These are phyloP conservation scores for Saccharomycopsis sp. DNA, from an alignment of 805 yeast species.

Conservation along the genomic window DNA sequence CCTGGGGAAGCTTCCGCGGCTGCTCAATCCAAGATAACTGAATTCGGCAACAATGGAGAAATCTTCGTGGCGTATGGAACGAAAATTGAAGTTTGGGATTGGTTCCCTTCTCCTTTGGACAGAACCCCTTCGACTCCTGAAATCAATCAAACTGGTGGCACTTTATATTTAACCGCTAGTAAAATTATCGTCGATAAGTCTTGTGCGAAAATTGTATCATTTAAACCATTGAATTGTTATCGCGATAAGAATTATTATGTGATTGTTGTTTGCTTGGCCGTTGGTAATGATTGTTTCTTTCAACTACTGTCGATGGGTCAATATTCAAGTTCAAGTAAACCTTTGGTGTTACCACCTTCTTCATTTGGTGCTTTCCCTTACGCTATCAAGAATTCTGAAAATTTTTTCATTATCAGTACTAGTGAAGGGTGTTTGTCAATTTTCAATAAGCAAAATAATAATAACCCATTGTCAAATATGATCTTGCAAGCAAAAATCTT, in stretches of 20 bases:
- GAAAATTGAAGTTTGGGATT: conserved; percentile 35
- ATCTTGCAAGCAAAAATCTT: conserved; percentile 8
- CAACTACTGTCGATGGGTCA: conserved; percentile 11
- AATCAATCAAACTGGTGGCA: conserved; percentile 18
- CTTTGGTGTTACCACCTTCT: conserved; percentile 27
- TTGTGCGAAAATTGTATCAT: conserved; percentile 22
- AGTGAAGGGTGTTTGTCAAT: conserved; percentile 27
- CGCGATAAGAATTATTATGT: conserved; percentile 24
- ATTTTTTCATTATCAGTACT: conserved; percentile 26
- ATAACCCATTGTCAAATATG: conserved; percentile 4
- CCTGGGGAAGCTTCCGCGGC: conserved; percentile 1
- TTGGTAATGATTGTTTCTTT: conserved; percentile 15
- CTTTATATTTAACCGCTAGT: conserved; percentile 28
- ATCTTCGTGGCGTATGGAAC: conserved; percentile 27
- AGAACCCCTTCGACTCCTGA: not conserved
- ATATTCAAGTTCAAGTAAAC: conserved; percentile 16
- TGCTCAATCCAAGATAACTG: conserved; percentile 21
- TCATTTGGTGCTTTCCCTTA: conserved; percentile 25
- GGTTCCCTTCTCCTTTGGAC: conserved; percentile 27
- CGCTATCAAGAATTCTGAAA: conserved; percentile 21
- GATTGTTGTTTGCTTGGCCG: conserved; percentile 19
- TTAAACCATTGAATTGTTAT: conserved; percentile 26
- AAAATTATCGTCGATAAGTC: not conserved
- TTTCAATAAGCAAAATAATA: conserved; percentile 21
- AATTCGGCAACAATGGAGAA: conserved; percentile 35